phyloP scores from a whole-genome alignment of 2,329 filamentous ascomycete genomes.

The Shiraia sp. region DNA sequence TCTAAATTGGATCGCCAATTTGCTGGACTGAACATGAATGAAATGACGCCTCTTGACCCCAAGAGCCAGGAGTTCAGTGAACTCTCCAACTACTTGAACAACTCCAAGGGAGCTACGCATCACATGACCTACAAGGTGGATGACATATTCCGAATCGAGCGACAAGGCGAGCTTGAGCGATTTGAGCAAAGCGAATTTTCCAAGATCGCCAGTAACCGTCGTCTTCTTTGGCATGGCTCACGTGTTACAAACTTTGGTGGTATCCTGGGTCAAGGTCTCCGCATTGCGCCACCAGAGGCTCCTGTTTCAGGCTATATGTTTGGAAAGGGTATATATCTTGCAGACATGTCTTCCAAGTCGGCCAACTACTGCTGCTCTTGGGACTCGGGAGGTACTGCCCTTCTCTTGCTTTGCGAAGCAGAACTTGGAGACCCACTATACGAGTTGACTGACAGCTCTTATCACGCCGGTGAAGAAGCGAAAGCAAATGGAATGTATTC shows the following conservation, averaged over 20 bases:
- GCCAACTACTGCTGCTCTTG: conserved; percentile 72
- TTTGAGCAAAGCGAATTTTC: conserved; percentile 63
- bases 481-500: conserved; percentile 63
- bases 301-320: conserved; percentile 85
- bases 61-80: conserved; percentile 65
- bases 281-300: conserved; percentile 86
- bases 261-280: conserved; percentile 83
- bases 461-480: conserved; percentile 66
- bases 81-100: conserved; percentile 68
- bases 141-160: conserved; percentile 82
- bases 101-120: conserved; percentile 71
- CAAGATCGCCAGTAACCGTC: conserved; percentile 64
- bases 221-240: conserved; percentile 86
- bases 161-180: conserved; percentile 70
- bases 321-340: conserved; percentile 86
- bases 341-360: conserved; percentile 79
- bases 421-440: conserved; percentile 78
- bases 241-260: conserved; percentile 83
- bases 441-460: conserved; percentile 61
- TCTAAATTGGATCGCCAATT: conserved; percentile 75
- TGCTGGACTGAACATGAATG: conserved; percentile 69
- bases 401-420: conserved; percentile 83
- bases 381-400: conserved; percentile 68
- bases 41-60: conserved; percentile 72
- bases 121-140: conserved; percentile 62